Conservation (phyloP, 78 protist genomes). For the Guillardia theta region DNA sequence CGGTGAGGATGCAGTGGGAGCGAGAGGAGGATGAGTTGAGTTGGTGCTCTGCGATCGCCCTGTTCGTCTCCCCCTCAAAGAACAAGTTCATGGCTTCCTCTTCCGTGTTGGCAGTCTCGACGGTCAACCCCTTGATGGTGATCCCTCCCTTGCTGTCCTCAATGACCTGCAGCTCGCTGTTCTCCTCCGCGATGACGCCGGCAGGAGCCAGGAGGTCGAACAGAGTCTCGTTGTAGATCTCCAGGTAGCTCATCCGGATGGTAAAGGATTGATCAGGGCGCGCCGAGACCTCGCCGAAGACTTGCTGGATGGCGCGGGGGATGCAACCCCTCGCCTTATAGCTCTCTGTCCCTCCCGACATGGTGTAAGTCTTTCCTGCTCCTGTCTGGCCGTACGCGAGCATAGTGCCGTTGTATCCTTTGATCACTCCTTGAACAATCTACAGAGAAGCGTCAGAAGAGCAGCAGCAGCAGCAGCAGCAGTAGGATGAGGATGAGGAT, state of each 20-base stretch:
- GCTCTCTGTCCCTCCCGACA: slow-evolving; percentile 55
- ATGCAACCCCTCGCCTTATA: slow-evolving; percentile 63
- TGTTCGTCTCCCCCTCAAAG: slow-evolving; percentile 70
- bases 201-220: slow-evolving; percentile 55
- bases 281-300: slow-evolving; percentile 40
- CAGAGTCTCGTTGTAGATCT: slow-evolving; percentile 70
- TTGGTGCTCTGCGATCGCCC: slow-evolving; percentile 65
- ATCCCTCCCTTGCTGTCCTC: slow-evolving; percentile 42
- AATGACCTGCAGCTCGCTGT: background rate
- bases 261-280: slow-evolving; percentile 40
- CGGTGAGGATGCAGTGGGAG: slow-evolving; percentile 73
- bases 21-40: slow-evolving; percentile 50
- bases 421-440: background rate
- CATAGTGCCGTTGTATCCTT: slow-evolving; percentile 51
- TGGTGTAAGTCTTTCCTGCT: slow-evolving; percentile 71
- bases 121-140: slow-evolving; percentile 32
- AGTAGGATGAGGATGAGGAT: too few relatives aligned
- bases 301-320: slow-evolving; percentile 55
- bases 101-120: slow-evolving; percentile 44
- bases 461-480: too few relatives aligned
- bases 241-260: slow-evolving; percentile 60
- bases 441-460: too few relatives aligned
- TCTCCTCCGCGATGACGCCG: background rate
- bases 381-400: slow-evolving; percentile 83
- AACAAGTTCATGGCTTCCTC: slow-evolving; percentile 75